Evolutionary conservation across 306 rosid species (phyloP).

Genomic region (Coriaria nepalensis): DNA sequence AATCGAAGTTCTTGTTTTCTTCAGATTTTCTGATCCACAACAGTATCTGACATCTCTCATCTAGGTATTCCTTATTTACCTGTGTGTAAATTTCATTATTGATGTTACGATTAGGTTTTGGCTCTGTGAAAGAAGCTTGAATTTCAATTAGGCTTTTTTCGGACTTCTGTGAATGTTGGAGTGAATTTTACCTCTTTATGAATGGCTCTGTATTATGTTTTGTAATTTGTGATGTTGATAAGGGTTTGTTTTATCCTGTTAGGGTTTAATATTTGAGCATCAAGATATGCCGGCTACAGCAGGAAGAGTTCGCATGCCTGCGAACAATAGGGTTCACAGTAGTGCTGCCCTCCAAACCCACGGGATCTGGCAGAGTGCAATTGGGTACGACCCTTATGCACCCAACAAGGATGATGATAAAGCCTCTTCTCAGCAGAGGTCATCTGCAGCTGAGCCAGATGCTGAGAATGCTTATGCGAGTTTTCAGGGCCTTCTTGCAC

Average conservation of each 20-base stretch:
- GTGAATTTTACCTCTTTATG: no score
- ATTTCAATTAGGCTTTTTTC: no score
- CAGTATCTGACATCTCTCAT: no score
- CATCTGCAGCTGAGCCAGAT: constrained; percentile 43
- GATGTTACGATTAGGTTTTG: no score
- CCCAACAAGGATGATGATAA: constrained; percentile 71
- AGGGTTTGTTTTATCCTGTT: constrained; percentile 3
- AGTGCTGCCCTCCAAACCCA: constrained; percentile 98
- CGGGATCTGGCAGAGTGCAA: constrained; percentile 96
- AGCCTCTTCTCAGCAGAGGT: constrained; percentile 29
- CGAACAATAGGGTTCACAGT: constrained; percentile 91
- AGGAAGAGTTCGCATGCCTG: constrained; percentile 99
- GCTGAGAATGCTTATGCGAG: constrained; percentile 85
- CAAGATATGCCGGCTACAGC: constrained; percentile 96
- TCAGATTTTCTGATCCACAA: no score
- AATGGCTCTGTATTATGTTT: no score
- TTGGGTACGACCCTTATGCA: constrained; percentile 87
- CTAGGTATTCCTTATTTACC: no score
- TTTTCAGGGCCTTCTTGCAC: constrained; percentile 89
- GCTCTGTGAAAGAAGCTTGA: no score
- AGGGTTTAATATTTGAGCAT: constrained; percentile 17
- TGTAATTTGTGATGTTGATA: no score
- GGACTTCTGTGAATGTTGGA: no score
- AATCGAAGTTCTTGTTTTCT: no score
- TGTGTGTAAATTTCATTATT: no score